Evolutionary conservation across 176 grass and related monocot genomes (phyloP).

Genomic region (Otatea glauca): DNA sequence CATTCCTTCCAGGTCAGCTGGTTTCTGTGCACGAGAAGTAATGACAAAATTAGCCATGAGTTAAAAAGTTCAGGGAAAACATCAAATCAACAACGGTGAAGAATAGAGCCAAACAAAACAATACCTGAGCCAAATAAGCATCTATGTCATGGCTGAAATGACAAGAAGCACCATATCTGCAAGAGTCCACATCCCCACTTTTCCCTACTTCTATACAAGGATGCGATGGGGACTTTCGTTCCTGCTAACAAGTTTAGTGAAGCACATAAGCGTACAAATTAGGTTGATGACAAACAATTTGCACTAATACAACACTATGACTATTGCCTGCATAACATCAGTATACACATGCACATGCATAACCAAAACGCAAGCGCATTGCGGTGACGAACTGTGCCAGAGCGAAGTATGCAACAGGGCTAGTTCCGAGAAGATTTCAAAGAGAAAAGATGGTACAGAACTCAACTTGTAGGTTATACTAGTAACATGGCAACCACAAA

Average conservation of each 20-base stretch:
- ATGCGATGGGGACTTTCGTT: slow-evolving; percentile 67
- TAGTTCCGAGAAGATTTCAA: not conserved
- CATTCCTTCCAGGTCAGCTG: slow-evolving; percentile 77
- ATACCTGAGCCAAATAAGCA: slow-evolving; percentile 85
- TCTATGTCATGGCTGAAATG: slow-evolving; percentile 87
- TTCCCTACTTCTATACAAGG: slow-evolving; percentile 79
- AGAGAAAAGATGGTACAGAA: not conserved
- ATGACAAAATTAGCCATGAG: slow-evolving; percentile 21
- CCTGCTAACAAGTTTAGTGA: slow-evolving; percentile 45
- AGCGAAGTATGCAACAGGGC: not conserved
- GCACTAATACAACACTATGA: not conserved
- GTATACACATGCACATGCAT: not conserved
- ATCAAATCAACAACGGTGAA: not conserved
- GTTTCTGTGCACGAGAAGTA: slow-evolving; percentile 62
- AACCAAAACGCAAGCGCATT: not conserved
- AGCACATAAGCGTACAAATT: slow-evolving; percentile 17
- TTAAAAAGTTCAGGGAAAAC: slow-evolving; percentile 27
- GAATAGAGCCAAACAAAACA: slow-evolving; percentile 14
- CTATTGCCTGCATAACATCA: not conserved
- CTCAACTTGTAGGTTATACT: not conserved
- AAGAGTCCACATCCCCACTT: slow-evolving; percentile 74
- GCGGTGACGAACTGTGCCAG: not conserved
- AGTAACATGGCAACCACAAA: not conserved
- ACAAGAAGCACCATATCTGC: slow-evolving; percentile 69
- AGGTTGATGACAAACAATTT: slow-evolving; percentile 30